Evolutionary conservation across 495 filamentous ascomycete species (phyloP), one percentile per base, ranked within the genome.

Genomic region (Penicillium salamii): DNA sequence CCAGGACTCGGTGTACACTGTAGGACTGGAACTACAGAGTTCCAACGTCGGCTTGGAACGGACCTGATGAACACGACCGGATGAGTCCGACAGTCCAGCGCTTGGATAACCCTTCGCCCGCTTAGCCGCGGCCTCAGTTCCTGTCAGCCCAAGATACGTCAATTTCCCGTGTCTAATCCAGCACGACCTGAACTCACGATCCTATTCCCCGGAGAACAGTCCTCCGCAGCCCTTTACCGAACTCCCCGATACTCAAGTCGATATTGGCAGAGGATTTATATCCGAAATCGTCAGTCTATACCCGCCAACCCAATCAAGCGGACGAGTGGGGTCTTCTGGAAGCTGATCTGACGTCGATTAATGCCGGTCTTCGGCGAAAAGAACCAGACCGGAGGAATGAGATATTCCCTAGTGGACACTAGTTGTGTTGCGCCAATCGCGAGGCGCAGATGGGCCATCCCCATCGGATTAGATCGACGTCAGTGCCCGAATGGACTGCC

Each of bases 361-460:
- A 23, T 21, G 53, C 57, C 57, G 57, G 57, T 59, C 42, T 26
- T 57, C 57, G 57, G 57, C 52, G 45, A 20, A 53, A 50, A 43
- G 8, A 9, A 1, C 38, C 23, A 46, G 42, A 52, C 21, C 55
- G 52, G 55, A 55, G 43, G 44, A 49, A 51, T 36, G n/a, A n/a
- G n/a, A n/a, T n/a, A n/a, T n/a, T n/a, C n/a, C n/a, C n/a, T n/a
- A n/a, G n/a, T n/a, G n/a, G n/a, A n/a, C n/a, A n/a, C 34, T 35
- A 15, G 38, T 34, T 37, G 14, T 21, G 21, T 21, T 28, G 38
- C 50, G 50, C 50, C 46, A 29, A 21, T 50, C 43, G 31, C 32
- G 49, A 21, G 24, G 49, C 33, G 40, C 45, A 46, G 29, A 24
- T 23, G 15, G 1, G 20, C 28, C 24, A 42, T 50, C 12, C 24